Base-by-base conservation (phyloP, 129 eudicot genomes). In the Arctium lappa region DNA sequence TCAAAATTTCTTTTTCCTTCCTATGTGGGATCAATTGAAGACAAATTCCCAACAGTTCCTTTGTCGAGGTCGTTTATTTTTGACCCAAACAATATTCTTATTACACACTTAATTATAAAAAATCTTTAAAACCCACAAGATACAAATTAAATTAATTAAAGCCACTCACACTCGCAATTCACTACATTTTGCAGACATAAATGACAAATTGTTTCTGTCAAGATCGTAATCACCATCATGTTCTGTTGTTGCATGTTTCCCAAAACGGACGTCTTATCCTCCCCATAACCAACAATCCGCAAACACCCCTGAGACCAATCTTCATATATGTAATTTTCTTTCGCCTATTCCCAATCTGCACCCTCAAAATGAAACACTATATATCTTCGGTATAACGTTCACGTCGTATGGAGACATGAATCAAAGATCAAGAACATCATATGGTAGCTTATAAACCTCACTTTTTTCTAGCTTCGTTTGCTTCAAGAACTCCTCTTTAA, bases 221-320 rank as follows among this genome's bases (percentile, higher is more conserved):
- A 88, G 88, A 80, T 88, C 91, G 63, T 88, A 81, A 36, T 42
- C 34, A 86, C 84, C 84, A 88, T 72, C 39, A 83, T 27, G 69
- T 88, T 86, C 73, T 88, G 89, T 73, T 86, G 91, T 76, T 85
- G 89, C 33, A 88, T 48, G 71, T 85, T 88, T 13, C 91, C 91
- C 27, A 22, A 22, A 22, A 22, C 27, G 27, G 27, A 22, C 27
- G 27, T 22, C 27, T 22, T 22, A 22, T 40, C 46, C 9, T 40
- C 46, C 48, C 50, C 48, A 6, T 87, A 76, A 18, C 70, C 78
- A 15, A 79, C 86, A 82, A 88, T 76, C 3, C 84, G 88, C 38
- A 88, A 83, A 79, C 91, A 88, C 30, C 69, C 31, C 53, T 75
- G 56, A 0, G 79, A 38, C 10, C n/a, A 4, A 68, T 84, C 88